Percentiles rank a stretch among this genome's conserved stretches.
These are phyloP conservation scores for Epichloe gansuensis DNA, from an alignment of 2,329 filamentous ascomycete genomes.

Conservation along the genomic window DNA sequence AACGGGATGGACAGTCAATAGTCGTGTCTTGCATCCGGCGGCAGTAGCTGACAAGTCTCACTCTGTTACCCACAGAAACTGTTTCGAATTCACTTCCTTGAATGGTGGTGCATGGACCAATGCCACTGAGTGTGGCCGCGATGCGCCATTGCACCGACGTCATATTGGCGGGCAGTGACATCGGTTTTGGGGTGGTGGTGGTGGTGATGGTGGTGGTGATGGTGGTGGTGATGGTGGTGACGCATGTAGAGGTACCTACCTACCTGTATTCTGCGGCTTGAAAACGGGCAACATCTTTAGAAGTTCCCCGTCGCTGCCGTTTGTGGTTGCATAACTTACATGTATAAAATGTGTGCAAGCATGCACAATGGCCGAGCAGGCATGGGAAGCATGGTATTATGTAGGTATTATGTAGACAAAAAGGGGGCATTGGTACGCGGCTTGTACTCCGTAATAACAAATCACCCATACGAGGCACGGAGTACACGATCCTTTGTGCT, in stretches of 20 bases:
- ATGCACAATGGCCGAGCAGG: too few species aligned
- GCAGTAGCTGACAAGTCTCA: conserved; percentile 1
- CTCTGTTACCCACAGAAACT: not conserved
- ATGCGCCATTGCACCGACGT: not conserved
- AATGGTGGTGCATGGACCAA: not conserved
- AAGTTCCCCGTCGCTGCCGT: too few species aligned
- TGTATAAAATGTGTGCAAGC: too few species aligned
- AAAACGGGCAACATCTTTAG: too few species aligned
- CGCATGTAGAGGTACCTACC: too few species aligned
- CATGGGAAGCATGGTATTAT: too few species aligned
- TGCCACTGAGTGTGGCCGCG: not conserved
- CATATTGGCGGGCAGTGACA: not conserved
- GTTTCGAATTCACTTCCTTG: not conserved
- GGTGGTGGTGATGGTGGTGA: too few species aligned
- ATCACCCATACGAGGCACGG: too few species aligned
- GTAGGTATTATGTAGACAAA: not conserved
- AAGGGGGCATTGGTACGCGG: not conserved
- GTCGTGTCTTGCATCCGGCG: conserved; percentile 1
- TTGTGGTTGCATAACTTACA: too few species aligned
- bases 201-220: too few species aligned
- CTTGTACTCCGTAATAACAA: not conserved
- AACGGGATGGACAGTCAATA: not conserved
- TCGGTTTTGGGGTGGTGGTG: too few species aligned
- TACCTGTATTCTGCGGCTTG: too few species aligned
- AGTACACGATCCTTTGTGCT: not conserved